Conservation (phyloP, 306 rosid genomes). For the Geum urbanum region DNA sequence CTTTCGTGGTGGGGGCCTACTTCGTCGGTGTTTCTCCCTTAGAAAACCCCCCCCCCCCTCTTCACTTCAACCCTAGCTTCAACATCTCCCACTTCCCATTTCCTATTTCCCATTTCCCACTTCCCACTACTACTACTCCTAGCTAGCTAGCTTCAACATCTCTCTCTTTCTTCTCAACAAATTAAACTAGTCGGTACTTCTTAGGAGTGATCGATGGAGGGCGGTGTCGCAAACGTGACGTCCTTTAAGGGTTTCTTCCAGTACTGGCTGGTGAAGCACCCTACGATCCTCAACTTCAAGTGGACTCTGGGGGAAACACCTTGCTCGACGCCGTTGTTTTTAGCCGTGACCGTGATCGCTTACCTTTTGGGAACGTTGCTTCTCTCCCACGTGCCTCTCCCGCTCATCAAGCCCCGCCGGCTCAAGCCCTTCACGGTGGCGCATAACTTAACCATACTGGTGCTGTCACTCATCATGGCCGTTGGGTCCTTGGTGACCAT, state of each 20-base stretch:
- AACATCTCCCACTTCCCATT: background rate
- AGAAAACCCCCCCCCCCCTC: background rate
- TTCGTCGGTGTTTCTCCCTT: background rate
- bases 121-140: background rate
- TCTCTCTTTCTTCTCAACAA: background rate
- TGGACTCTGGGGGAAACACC: slow-evolving; percentile 54
- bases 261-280: slow-evolving; percentile 59
- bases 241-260: slow-evolving; percentile 23
- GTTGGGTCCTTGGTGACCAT: slow-evolving; percentile 49
- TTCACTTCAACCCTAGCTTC: background rate
- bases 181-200: background rate
- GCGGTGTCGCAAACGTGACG: background rate
- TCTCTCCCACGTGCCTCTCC: slow-evolving; percentile 31
- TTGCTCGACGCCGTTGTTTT: slow-evolving; percentile 46
- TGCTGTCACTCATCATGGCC: slow-evolving; percentile 59
- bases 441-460: slow-evolving; percentile 57
- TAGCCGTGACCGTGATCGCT: slow-evolving; percentile 31
- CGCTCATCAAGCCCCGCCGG: slow-evolving; percentile 26
- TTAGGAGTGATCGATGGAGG: background rate
- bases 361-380: slow-evolving; percentile 55
- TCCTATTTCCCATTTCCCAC: slow-evolving; percentile 2
- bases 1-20: background rate
- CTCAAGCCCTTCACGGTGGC: slow-evolving; percentile 49
- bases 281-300: slow-evolving; percentile 51
- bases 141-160: background rate